Evolutionary conservation across 768 basidiomycete species (phyloP).

Genomic region (Kwoniella heveanensis): DNA sequence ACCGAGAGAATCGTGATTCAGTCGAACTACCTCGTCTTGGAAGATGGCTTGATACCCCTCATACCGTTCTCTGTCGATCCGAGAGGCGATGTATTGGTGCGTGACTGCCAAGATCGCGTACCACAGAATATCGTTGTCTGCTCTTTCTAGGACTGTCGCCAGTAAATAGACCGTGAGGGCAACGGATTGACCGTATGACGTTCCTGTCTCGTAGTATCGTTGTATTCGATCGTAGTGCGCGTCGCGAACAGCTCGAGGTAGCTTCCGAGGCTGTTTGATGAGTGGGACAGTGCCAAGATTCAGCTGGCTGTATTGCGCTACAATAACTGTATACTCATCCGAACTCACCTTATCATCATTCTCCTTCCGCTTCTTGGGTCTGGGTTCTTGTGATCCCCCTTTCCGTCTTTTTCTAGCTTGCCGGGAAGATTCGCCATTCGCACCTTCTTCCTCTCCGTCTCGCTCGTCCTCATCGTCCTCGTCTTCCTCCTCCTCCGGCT

Average conservation of each 20-base stretch:
- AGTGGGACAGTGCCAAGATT: too few relatives aligned
- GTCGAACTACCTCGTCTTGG: conserved; percentile 86
- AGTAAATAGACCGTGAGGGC: conserved; percentile 86
- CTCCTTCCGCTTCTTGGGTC: conserved; percentile 31
- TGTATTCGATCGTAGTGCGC: conserved; percentile 68
- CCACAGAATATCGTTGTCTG: conserved; percentile 94
- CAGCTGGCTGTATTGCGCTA: too few relatives aligned
- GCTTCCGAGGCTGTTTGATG: conserved; percentile 62
- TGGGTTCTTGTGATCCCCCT: conserved; percentile 20
- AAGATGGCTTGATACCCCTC: conserved; percentile 78
- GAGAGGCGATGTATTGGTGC: conserved; percentile 82
- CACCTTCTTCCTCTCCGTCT: conserved; percentile 27
- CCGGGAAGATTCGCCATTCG: conserved; percentile 23
- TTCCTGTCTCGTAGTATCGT: conserved; percentile 81
- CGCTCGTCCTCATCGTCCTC: conserved; percentile 40
- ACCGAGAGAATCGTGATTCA: conserved; percentile 64
- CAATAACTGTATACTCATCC: too few relatives aligned
- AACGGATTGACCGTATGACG: conserved; percentile 85
- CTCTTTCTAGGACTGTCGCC: conserved; percentile 84
- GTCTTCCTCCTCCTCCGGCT: conserved; percentile 52
- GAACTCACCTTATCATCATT: conserved; percentile 34
- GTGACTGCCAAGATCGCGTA: conserved; percentile 91
- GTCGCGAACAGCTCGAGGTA: conserved; percentile 72
- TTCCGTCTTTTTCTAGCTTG: conserved; percentile 24
- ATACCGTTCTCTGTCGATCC: conserved; percentile 83